A percentile compares a stretch with the other conserved stretches of the same genome.
Evolutionary conservation across 352 stramenopile species (phyloP).

Genomic region (Pythium vanterpoolii): DNA sequence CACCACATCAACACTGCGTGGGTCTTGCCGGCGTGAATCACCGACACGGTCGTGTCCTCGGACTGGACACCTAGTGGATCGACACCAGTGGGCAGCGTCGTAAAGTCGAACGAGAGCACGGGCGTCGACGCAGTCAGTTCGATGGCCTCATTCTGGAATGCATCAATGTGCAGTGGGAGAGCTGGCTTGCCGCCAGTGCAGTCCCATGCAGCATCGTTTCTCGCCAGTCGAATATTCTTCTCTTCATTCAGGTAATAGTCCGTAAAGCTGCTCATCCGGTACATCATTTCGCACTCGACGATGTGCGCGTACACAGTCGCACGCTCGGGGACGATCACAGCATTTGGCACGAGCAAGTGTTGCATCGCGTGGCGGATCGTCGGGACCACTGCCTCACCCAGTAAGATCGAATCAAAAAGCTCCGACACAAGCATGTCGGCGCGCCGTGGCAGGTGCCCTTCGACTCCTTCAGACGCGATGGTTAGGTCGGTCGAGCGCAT

Average conservation of each 20-base stretch:
- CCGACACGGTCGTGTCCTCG: slow-evolving; percentile 40
- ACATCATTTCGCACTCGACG: slow-evolving; percentile 58
- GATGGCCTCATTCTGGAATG: slow-evolving; percentile 34
- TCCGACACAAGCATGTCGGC: slow-evolving; percentile 92
- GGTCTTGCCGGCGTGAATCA: slow-evolving; percentile 31
- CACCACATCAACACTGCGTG: slow-evolving; percentile 85
- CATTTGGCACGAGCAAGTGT: slow-evolving; percentile 52
- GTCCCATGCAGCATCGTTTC: slow-evolving; percentile 50
- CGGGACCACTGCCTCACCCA: slow-evolving; percentile 87
- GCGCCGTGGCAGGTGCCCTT: slow-evolving; percentile 48
- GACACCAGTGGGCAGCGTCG: slow-evolving; percentile 25
- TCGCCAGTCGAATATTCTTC: slow-evolving; percentile 35
- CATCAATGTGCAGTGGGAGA: slow-evolving; percentile 61
- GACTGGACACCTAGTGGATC: slow-evolving; percentile 17
- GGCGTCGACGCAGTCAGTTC: slow-evolving; percentile 37
- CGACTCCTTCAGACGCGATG: slow-evolving; percentile 23
- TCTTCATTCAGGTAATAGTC: slow-evolving; percentile 28
- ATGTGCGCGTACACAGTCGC: slow-evolving; percentile 73
- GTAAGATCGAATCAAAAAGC: slow-evolving; percentile 89
- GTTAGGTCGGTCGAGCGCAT: slow-evolving; percentile 72
- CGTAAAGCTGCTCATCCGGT: slow-evolving; percentile 64
- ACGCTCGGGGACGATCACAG: slow-evolving; percentile 63
- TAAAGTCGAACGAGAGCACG: slow-evolving; percentile 73
- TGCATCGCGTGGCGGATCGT: slow-evolving; percentile 76
- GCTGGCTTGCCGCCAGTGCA: slow-evolving; percentile 64